Base-by-base conservation (phyloP, 1,284 basidiomycete genomes). In the Pascua guehoae region DNA sequence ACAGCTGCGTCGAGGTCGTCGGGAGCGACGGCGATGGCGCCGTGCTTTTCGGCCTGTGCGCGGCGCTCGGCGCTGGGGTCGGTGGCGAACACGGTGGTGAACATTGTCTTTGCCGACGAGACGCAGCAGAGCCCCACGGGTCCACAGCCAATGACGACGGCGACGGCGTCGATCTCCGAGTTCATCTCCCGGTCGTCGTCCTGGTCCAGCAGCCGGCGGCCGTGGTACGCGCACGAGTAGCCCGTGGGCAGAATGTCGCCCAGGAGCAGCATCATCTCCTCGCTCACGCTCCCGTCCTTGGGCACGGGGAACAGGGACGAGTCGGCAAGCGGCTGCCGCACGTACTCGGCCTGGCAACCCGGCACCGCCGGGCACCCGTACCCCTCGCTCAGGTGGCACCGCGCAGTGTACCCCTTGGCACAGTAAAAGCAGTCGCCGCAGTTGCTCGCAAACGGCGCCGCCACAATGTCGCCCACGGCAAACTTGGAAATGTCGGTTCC, bases 371-470 rank as follows among this genome's bases (percentile, higher is more conserved):
- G 24, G 24, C 24, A 81, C 9, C 74, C 68, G 0, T 87, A 85
- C 9, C 42, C 46, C 8, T 18, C 42, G 24, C 84, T 84, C 58
- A 85, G 75, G 2, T 81, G 78, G 72, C 91, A 94, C 47, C 91
- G 82, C 37, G 83, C 85, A 2, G 89, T 91, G 70, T 86, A 87
- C 24, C 86, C 87, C 36, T 86, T 72, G 2, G 84, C 80, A 71
- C 91, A 94, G 64, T 85, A 86, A 57, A 67, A 70, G 63, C 66
- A 71, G 12, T 53, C 43, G 42, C 39, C 37, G 65, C 91, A 94
- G 45, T 85, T 89, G 15, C 84, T 81, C 0, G 88, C 89, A 73
- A 94, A 94, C 0, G 91, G 89, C 0, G 88, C 86, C 14, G 93
- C 84, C 15, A 94, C 88, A 63, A 85, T 85, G 73, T 93, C 88